phyloP scores from a whole-genome alignment of 257 asterid species.

The Scutellaria galericulata region DNA sequence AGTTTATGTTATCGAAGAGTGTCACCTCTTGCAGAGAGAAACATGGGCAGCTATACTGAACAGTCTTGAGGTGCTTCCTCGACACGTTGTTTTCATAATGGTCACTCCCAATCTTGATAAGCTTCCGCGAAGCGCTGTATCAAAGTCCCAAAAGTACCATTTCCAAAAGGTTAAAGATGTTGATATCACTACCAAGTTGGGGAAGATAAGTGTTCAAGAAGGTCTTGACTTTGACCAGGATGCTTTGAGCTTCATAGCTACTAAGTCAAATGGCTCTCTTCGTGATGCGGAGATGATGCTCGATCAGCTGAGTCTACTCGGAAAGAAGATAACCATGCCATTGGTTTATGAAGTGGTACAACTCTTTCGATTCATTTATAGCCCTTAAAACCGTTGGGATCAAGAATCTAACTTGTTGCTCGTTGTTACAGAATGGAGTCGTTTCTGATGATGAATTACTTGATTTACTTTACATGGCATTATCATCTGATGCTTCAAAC shows the following conservation, averaged over 20 bases:
- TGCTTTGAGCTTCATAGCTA: constrained; percentile 73
- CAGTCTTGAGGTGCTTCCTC: constrained; percentile 58
- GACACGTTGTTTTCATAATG: constrained; percentile 64
- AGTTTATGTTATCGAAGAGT: constrained; percentile 81
- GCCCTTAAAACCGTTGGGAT: too few species aligned
- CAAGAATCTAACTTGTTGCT: too few species aligned
- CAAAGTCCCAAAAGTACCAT: constrained; percentile 58
- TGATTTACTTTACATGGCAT: constrained; percentile 72
- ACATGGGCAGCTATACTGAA: constrained; percentile 67
- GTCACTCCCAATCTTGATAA: constrained; percentile 71
- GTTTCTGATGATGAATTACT: constrained; percentile 93
- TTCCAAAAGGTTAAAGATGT: constrained; percentile 66
- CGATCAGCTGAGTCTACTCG: constrained; percentile 89
- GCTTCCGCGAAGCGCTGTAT: constrained; percentile 64
- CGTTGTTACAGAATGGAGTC: constrained; percentile 72
- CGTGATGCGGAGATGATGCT: constrained; percentile 95
- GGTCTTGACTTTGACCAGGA: constrained; percentile 65
- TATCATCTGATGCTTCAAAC: constrained; percentile 83
- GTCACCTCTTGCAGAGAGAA: constrained; percentile 76
- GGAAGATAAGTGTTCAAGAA: constrained; percentile 64
- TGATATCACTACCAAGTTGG: constrained; percentile 53
- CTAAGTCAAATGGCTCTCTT: constrained; percentile 78
- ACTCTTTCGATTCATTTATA: neutral
- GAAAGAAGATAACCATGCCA: constrained; percentile 71
- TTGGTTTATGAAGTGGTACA: constrained; percentile 79